Evolutionary conservation across 2,329 filamentous ascomycete species (phyloP).

Genomic region (Penicillium brevicompactum): DNA sequence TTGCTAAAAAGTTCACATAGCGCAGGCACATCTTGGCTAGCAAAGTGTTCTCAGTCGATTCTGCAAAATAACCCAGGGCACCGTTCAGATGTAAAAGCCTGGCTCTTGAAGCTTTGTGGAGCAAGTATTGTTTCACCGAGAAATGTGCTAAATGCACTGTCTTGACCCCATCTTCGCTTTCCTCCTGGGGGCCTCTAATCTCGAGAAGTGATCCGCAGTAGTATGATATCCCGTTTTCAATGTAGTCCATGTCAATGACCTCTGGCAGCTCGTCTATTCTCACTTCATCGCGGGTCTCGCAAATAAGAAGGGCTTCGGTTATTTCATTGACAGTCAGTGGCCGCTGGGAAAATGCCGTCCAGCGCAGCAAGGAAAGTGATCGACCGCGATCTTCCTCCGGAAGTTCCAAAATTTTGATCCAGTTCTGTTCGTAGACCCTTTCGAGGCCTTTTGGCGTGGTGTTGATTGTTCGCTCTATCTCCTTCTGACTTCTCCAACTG

Average conservation of each 20-base stretch:
- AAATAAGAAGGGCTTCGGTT: background rate
- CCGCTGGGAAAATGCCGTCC: constrained; percentile 5
- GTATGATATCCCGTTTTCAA: background rate
- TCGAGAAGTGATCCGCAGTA: constrained; percentile 9
- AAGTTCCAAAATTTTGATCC: background rate
- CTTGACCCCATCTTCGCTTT: background rate
- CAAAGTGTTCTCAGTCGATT: background rate
- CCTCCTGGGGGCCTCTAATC: background rate
- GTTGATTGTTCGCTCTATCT: constrained; percentile 3
- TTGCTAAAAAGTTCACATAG: background rate
- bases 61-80: background rate
- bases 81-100: background rate
- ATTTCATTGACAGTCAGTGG: constrained; percentile 8
- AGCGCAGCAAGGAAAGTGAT: constrained; percentile 4
- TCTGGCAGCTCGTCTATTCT: background rate
- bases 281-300: background rate
- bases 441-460: constrained; percentile 6
- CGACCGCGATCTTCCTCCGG: background rate
- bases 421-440: constrained; percentile 3
- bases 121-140: constrained; percentile 12
- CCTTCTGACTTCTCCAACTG: background rate
- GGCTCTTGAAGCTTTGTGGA: background rate
- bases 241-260: constrained; percentile 5
- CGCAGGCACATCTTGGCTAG: constrained; percentile 6
- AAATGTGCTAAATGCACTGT: constrained; percentile 12